Conservation (phyloP, 2,329 filamentous ascomycete genomes). For the Verticillium tricorpus region DNA sequence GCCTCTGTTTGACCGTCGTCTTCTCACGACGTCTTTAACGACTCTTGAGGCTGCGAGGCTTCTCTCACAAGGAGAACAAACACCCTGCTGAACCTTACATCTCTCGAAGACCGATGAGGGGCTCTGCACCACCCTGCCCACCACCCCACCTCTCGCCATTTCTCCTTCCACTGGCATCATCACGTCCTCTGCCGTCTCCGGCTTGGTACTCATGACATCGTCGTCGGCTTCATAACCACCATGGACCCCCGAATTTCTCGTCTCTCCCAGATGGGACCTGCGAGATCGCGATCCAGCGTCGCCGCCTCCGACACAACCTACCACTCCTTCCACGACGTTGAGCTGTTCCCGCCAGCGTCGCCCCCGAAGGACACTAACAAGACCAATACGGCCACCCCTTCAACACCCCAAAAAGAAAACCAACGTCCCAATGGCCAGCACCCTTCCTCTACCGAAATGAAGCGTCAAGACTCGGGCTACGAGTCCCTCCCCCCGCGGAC, state of each 20-base stretch:
- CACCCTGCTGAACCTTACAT: neutral
- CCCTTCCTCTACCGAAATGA: conserved; percentile 36
- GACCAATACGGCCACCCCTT: conserved; percentile 10
- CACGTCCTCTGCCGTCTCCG: neutral
- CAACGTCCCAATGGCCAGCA: conserved; percentile 8
- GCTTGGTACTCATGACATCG: neutral
- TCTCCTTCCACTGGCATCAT: neutral
- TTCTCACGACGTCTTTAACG: neutral
- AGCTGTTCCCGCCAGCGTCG: conserved; percentile 37
- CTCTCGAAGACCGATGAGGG: neutral
- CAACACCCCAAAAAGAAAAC: conserved; percentile 11
- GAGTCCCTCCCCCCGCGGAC: conserved; percentile 42
- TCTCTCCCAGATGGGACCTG: conserved; percentile 14
- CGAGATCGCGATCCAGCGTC: conserved; percentile 34
- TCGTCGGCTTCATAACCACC: neutral
- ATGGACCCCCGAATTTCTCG: conserved; percentile 8
- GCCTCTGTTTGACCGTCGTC: neutral
- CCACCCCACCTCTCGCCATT: neutral
- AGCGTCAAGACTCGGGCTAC: conserved; percentile 55
- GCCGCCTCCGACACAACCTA: conserved; percentile 46
- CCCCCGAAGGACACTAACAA: conserved; percentile 14
- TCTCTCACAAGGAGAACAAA: neutral
- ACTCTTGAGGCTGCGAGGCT: neutral
- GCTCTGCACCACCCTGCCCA: neutral
- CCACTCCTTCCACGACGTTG: conserved; percentile 49